Base-by-base conservation (phyloP, 2,329 filamentous ascomycete genomes). In the Cladophialophora carrionii region DNA sequence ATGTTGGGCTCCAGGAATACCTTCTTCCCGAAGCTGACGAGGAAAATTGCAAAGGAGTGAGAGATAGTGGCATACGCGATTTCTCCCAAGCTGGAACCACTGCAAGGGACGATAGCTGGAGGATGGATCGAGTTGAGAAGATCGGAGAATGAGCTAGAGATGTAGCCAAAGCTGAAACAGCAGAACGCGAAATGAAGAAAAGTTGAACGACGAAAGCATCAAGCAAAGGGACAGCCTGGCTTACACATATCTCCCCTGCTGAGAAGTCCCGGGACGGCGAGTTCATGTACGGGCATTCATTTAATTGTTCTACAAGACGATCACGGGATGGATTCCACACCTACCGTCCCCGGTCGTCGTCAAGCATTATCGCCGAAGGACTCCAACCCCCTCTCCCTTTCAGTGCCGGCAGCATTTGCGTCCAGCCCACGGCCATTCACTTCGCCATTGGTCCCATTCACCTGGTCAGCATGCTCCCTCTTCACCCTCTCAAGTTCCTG, bases 401-500 rank as follows among this genome's bases (percentile, higher is more conserved):
- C 58, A 32, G 58, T 20, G 20, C 29, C 31, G 20, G 58, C 51
- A n/a, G 51, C 3, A 48, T 32, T 20, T 22, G 41, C 60, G 41
- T 57, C 59, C 48, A 22, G 17, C n/a, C 22, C 56, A n/a, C 10
- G 17, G 31, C 57, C 52, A 34, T 54, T 54, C 12, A 20, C 37
- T 8, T 32, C 20, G 43, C 43, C 57, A 5, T 41, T 46, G 3
- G 51, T 20, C 6, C 32, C 51, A 17, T 46, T 61, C 9, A 48
- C 24, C n/a, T 37, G 54, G 17, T 61, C 58, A 9, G 31, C 34
- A 53, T 67, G 65, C 34, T 64, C 65, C 51, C 32, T 65, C 22
- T 26, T 63, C 6, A 70, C 62, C 4, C 57, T 37, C 56, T 71
- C 69, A 17, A 71, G 52, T 61, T 72, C 69, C 31, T 57, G 43